Evolutionary conservation across 1,284 basidiomycete genomes (phyloP).

Genomic region (Irpex sp.): DNA sequence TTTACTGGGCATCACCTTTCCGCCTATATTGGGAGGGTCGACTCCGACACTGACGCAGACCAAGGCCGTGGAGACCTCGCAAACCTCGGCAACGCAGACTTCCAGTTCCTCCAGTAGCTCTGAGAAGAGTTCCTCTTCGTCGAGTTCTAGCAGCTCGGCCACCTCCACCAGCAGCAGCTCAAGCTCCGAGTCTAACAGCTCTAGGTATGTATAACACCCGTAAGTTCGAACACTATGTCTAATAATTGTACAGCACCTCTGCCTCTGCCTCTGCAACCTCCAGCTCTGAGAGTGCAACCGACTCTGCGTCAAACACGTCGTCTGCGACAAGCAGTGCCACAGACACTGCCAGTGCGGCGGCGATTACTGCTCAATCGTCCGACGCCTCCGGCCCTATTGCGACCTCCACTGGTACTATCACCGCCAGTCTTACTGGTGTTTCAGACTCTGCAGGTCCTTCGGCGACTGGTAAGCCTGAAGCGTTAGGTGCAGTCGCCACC

Average conservation of each 20-base stretch:
- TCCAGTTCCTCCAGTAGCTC: conserved; percentile 1
- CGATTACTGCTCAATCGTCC: neutral
- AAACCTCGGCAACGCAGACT: neutral
- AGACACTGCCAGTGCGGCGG: neutral
- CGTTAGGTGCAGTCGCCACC: conserved; percentile 16
- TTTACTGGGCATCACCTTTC: neutral
- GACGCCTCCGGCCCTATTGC: neutral
- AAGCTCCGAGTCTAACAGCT: neutral
- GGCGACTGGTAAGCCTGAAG: conserved; percentile 10
- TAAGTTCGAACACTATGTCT: neutral
- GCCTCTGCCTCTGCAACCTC: neutral
- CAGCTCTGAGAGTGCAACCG: neutral
- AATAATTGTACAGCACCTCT: neutral
- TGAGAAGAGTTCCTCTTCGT: neutral
- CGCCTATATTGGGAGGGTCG: neutral
- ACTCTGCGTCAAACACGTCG: neutral
- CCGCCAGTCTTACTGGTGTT: conserved; percentile 3
- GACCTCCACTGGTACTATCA: conserved; percentile 1
- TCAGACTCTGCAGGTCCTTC: conserved; percentile 5
- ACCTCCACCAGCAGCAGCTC: neutral
- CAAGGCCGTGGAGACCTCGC: neutral
- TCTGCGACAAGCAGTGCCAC: neutral
- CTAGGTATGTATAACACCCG: neutral
- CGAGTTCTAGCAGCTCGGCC: neutral
- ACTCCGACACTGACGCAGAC: neutral